Percentiles rank a stretch among this genome's conserved stretches.
Evolutionary conservation across 1,284 basidiomycete genomes (phyloP).

Genomic region (Ganoderma meredithae): DNA sequence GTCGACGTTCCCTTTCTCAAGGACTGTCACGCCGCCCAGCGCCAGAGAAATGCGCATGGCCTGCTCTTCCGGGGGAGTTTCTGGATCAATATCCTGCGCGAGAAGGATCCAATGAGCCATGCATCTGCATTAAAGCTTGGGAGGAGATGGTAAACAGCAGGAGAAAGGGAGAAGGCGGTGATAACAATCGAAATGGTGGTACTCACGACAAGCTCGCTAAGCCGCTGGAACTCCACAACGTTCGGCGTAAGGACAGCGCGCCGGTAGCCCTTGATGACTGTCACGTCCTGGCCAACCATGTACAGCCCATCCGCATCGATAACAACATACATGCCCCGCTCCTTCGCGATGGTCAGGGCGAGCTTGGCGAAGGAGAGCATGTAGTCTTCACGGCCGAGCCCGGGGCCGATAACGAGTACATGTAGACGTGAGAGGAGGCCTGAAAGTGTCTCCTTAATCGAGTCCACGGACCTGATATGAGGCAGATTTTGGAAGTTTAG

Average conservation of each 20-base stretch:
- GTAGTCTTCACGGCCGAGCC: slow-evolving; percentile 87
- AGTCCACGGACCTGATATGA: slow-evolving; percentile 49
- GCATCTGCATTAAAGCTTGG: background rate
- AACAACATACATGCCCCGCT: slow-evolving; percentile 83
- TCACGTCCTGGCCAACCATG: slow-evolving; percentile 79
- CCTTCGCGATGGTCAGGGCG: slow-evolving; percentile 56
- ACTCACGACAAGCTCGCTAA: slow-evolving; percentile 78
- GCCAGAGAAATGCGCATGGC: slow-evolving; percentile 72
- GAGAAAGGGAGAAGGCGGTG: background rate
- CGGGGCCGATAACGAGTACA: slow-evolving; percentile 92
- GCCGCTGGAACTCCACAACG: slow-evolving; percentile 89
- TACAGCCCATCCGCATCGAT: slow-evolving; percentile 93
- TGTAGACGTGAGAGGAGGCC: slow-evolving; percentile 87
- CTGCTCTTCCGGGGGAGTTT: slow-evolving; percentile 53
- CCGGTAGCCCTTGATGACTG: slow-evolving; percentile 81
- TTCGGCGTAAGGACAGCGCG: slow-evolving; percentile 93
- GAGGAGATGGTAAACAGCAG: background rate
- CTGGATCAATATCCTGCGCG: slow-evolving; percentile 58
- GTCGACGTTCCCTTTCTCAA: slow-evolving; percentile 90
- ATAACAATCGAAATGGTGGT: background rate
- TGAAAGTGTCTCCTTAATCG: slow-evolving; percentile 67
- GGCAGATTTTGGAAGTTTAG: background rate
- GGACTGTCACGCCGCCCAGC: slow-evolving; percentile 88
- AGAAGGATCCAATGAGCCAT: background rate
- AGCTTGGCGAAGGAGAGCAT: slow-evolving; percentile 83